Evolutionary conservation across 2,329 filamentous ascomycete species (phyloP), one percentile per base, ranked within the genome.

Genomic region (Ceratocystiopsis brevicomis): DNA sequence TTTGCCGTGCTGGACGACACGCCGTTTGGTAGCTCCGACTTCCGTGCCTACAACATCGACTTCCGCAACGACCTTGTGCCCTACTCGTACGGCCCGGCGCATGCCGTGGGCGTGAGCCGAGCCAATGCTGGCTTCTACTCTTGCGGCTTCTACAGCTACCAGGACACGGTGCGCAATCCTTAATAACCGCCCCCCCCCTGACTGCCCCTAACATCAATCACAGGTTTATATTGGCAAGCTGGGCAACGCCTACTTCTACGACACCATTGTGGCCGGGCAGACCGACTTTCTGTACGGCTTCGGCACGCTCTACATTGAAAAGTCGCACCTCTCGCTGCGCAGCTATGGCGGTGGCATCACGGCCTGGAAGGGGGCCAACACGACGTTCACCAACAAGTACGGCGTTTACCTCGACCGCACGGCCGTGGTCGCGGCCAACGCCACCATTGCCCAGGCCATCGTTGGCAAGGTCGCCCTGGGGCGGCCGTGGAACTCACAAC

Each of bases 41-140:
- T 81, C 55, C 63, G 75, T 10, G 72, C 67, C 0, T 81, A 81
- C 56, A 81, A 81, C 51, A 60, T 81, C 36, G 69, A 81, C 52
- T 74, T 81, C 49, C 61, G 68, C 17, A 81, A 81, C 50, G 33
- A 43, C 5, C 36, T 30, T 17, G 59, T 62, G 0, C 67, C 68
- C 0, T 54, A 55, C 19, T 50, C 67, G 2, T 63, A 63, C 34
- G 74, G 74, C 0, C 77, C 76, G 0, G 64, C 68, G 4, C 65
- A 78, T 37, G 76, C 76, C 0, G 52, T 80, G 8, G 72, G 68
- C 16, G 63, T 78, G 6, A 71, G 69, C 48, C 68, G 72, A 38
- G 74, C 77, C 0, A 81, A 81, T 53, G 67, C 73, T 0, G 73
- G 74, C 0, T 81, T 81, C 53, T 81, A 81, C 53, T 70, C 69